A percentile compares a stretch with the other conserved stretches of the same genome.
phyloP scores from a whole-genome alignment of 257 asterid genomes.

The Lithospermum erythrorhizon region DNA sequence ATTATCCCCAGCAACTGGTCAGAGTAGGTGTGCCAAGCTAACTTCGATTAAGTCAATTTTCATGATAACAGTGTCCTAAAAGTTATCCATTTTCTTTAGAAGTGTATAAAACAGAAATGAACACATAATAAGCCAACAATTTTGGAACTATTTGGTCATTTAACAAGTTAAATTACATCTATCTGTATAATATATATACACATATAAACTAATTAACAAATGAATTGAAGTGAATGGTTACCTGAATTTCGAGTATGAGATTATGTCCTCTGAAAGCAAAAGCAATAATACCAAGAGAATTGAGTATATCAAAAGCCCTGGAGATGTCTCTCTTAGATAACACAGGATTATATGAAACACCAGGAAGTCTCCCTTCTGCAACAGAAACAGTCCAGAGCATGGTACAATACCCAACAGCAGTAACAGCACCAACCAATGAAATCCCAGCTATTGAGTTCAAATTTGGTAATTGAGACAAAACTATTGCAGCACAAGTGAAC shows the following conservation, averaged over 20 bases:
- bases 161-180: no score
- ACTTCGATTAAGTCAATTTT: no score
- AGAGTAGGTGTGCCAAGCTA: no score
- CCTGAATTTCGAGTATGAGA: constrained; percentile 92
- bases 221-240: constrained; percentile 2
- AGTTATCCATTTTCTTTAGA: no score
- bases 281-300: constrained; percentile 83
- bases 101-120: no score
- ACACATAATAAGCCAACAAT: no score
- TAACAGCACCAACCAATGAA: constrained; percentile 63
- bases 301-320: constrained; percentile 46
- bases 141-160: no score
- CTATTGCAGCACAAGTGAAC: constrained; percentile 65
- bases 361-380: constrained; percentile 46
- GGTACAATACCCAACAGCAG: constrained; percentile 81
- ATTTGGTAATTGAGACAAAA: constrained; percentile 81
- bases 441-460: constrained; percentile 90
- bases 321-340: constrained; percentile 18
- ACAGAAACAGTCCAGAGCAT: constrained; percentile 68
- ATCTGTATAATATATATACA: no score
- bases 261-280: constrained; percentile 92
- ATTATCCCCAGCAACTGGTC: no score
- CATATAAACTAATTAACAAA: no score
- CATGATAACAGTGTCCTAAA: no score
- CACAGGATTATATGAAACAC: constrained; percentile 55